A percentile compares a stretch with the other conserved stretches of the same genome.
Conservation (phyloP, 371 early-diverging fungal species). For the Cokeromyces recurvatus region DNA sequence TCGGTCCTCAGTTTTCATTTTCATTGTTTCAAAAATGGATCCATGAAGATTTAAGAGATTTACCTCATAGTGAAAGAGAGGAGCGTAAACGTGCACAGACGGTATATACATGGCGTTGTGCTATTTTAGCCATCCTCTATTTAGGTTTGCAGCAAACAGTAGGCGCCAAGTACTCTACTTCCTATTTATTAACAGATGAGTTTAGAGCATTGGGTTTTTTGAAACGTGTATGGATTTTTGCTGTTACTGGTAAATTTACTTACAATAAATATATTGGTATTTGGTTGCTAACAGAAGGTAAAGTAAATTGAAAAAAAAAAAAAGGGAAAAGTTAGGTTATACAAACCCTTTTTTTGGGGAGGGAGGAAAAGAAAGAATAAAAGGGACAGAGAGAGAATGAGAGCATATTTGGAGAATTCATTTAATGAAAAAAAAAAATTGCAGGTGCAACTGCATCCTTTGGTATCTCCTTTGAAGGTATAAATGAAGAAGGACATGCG, state of each 20-base stretch:
- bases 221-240: conserved; percentile 38
- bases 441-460: conserved; percentile 53
- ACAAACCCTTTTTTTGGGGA: conserved; percentile 12
- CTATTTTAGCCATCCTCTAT: conserved; percentile 47
- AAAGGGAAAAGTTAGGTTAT: neutral
- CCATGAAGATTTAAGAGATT: neutral
- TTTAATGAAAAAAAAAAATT: neutral
- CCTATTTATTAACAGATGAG: conserved; percentile 48
- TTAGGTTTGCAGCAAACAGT: conserved; percentile 48
- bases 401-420: no score
- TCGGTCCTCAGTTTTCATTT: conserved; percentile 76
- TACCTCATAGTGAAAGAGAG: conserved; percentile 25
- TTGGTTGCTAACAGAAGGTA: conserved; percentile 67
- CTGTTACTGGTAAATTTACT: conserved; percentile 53
- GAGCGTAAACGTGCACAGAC: conserved; percentile 39
- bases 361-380: no score
- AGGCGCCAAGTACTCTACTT: conserved; percentile 42
- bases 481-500: conserved; percentile 40
- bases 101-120: conserved; percentile 41
- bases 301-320: neutral
- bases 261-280: conserved; percentile 68
- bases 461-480: conserved; percentile 64
- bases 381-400: no score
- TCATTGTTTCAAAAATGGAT: conserved; percentile 53
- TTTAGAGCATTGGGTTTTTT: conserved; percentile 35